A percentile compares a stretch with the other conserved stretches of the same genome.
Evolutionary conservation across 2,329 filamentous ascomycete genomes (phyloP).

Genomic region (Onygena corvina): DNA sequence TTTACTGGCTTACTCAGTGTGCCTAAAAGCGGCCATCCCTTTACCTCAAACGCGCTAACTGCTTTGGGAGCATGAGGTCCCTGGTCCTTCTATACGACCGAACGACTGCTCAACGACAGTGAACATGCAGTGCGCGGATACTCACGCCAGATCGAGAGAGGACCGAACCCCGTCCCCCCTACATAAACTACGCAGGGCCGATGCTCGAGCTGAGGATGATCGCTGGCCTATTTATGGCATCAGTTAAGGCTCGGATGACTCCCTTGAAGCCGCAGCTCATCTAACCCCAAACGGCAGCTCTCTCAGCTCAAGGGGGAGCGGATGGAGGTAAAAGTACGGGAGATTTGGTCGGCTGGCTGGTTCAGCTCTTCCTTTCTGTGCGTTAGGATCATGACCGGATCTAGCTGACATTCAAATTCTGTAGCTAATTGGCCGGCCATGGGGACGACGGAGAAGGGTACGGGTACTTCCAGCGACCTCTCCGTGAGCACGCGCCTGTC

Average conservation of each 20-base stretch:
- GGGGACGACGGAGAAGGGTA: no score
- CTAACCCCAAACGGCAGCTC: not conserved
- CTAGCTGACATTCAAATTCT: not conserved
- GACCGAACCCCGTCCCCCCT: no score
- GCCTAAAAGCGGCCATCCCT: not conserved
- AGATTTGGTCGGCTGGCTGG: not conserved
- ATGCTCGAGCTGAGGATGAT: not conserved
- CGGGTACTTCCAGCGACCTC: not conserved
- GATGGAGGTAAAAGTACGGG: not conserved
- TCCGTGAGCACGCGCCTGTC: constrained; percentile 5
- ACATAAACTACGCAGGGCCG: not conserved
- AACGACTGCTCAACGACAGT: constrained; percentile 1
- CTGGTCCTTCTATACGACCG: not conserved
- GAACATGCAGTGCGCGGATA: no score
- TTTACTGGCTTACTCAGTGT: not conserved
- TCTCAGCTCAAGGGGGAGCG: not conserved
- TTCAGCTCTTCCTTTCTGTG: not conserved
- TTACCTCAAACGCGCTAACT: constrained; percentile 2
- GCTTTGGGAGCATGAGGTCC: not conserved
- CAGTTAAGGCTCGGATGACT: not conserved
- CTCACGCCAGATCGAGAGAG: not conserved
- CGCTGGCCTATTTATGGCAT: constrained; percentile 1
- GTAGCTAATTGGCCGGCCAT: not conserved
- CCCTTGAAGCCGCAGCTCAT: not conserved
- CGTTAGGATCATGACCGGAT: constrained; percentile 1